A percentile compares a stretch with the other conserved stretches of the same genome.
Conservation (phyloP, 257 asterid species). For the Paraleonurus japonicus region DNA sequence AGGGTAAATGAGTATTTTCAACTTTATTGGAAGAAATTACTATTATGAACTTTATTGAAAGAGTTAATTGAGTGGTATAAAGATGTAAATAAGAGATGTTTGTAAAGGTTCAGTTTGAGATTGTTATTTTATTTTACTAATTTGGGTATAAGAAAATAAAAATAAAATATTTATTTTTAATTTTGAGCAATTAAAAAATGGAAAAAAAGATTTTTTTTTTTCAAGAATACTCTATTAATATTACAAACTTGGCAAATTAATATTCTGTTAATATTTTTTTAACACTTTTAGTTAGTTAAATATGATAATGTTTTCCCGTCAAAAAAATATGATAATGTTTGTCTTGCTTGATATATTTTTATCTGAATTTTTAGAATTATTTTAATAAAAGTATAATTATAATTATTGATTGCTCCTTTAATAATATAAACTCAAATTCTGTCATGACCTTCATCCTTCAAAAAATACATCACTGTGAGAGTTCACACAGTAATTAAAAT, state of each 20-base stretch:
- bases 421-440: not conserved
- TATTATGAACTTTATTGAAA: no score
- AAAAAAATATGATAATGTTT: not conserved
- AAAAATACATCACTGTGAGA: not conserved
- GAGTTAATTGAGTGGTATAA: no score
- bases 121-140: no score
- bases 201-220: no score
- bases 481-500: not conserved
- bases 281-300: not conserved
- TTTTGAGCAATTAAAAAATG: no score
- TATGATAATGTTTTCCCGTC: not conserved
- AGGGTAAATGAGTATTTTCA: no score
- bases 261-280: not conserved
- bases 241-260: not conserved
- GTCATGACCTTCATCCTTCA: not conserved
- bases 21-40: no score
- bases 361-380: not conserved
- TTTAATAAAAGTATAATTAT: not conserved
- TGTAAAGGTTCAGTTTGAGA: no score
- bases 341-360: not conserved
- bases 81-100: no score
- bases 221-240: no score
- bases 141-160: no score
- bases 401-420: not conserved
- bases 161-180: no score